Percentiles rank a stretch among this genome's conserved stretches.
These are phyloP conservation scores for Pseudogymnoascus sp. DNA, from an alignment of 2,329 filamentous ascomycete genomes.

Conservation along the genomic window DNA sequence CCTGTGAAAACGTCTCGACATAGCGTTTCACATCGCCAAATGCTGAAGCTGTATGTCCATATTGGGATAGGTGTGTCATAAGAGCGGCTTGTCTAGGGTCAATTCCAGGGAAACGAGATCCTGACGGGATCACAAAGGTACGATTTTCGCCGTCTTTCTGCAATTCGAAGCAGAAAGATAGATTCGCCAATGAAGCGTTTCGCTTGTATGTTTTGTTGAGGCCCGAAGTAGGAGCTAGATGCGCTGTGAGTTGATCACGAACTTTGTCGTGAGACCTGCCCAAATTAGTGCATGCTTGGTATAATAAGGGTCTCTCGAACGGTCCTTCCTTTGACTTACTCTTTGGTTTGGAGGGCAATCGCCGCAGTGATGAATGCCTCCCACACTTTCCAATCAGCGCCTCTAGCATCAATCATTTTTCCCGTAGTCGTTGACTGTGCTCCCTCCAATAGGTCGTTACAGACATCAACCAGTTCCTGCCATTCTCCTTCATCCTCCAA, in stretches of 20 bases:
- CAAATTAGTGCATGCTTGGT: not conserved
- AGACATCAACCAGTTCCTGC: slow-evolving; percentile 26
- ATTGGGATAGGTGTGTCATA: slow-evolving; percentile 26
- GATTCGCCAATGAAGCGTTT: slow-evolving; percentile 29
- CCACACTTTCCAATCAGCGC: slow-evolving; percentile 32
- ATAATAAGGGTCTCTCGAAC: slow-evolving; percentile 14
- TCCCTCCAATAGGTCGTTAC: slow-evolving; percentile 24
- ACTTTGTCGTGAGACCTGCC: slow-evolving; percentile 18
- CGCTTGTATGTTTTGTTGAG: slow-evolving; percentile 31
- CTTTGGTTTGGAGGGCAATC: slow-evolving; percentile 19
- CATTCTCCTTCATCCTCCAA: slow-evolving; percentile 24
- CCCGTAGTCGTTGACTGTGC: slow-evolving; percentile 26
- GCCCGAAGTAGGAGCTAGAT: slow-evolving; percentile 26
- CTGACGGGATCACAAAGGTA: not conserved
- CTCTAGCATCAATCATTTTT: slow-evolving; percentile 25
- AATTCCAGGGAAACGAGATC: not conserved
- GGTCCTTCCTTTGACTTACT: slow-evolving; percentile 21
- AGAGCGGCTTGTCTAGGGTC: slow-evolving; percentile 17
- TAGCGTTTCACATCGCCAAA: slow-evolving; percentile 29
- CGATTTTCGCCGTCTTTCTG: not conserved
- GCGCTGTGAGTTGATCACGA: slow-evolving; percentile 26
- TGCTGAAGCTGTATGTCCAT: slow-evolving; percentile 27
- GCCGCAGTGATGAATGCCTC: slow-evolving; percentile 27
- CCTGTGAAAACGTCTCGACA: slow-evolving; percentile 18
- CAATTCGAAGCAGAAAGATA: not conserved